Base-by-base conservation (phyloP, 192 early-diverging fungal genomes). In the Coemansia sp. region DNA sequence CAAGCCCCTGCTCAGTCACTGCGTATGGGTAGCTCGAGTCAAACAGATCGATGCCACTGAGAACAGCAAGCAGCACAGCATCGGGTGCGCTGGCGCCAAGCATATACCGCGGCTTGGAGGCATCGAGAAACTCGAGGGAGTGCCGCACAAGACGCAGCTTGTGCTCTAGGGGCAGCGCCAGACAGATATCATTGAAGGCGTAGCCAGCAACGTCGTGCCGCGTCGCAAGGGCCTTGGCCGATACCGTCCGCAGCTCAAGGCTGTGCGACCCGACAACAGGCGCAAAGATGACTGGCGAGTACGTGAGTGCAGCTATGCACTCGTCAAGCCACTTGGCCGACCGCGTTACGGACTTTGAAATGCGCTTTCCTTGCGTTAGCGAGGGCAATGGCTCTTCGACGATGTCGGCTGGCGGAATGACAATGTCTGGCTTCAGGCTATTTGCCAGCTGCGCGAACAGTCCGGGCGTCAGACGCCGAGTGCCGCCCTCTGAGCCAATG, bases 31-130 rank as follows among this genome's bases (percentile, higher is more conserved):
- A 91, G 50, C 75, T 72, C 21, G 84, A 84, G 71, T 91, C 88
- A 68, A 92, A 89, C 46, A 92, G 53, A 60, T 92, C 90, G 18
- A 86, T 80, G 3, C 90, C 90, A 12, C 39, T 29, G 10, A 67
- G 62, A 60, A 75, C 65, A 8, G 73, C 78, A 15, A 65, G 64
- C 29, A 81, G 40, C 15, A 58, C 78, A 18, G 37, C 40, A 43
- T 81, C 78, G 1, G 78, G 78, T 10, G 72, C 60, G 24, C 72
- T 75, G 53, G 63, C 72, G 22, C 78, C 78, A 19, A 60, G 64
- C 78, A 81, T 81, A 38, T 72, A 75, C 29, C 78, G 65, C 43
- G 65, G 72, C 55, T 67, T 71, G 5, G 58, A 40, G 12, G 60
- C 46, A 34, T 74, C 68, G 11, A 81, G 78, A 18, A 43, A 22